These are phyloP conservation scores for Starmerella vitae DNA, from an alignment of 805 yeast genomes.

Conservation along the genomic window DNA sequence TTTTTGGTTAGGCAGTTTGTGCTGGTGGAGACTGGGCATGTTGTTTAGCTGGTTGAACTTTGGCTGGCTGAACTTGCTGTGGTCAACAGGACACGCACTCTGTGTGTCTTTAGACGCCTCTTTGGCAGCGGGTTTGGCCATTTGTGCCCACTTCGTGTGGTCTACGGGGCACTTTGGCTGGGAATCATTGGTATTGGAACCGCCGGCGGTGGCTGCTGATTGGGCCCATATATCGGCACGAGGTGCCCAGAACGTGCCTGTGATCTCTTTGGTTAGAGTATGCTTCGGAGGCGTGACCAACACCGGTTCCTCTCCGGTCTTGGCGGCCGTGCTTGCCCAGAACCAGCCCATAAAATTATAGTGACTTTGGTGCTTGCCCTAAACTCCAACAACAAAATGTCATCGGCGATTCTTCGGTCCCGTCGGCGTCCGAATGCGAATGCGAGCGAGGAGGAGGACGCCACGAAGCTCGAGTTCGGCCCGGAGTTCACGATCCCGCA, in stretches of 20 bases:
- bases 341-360: constrained; percentile 91
- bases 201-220: background rate
- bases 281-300: background rate
- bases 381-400: constrained; percentile 6
- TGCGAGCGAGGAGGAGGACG: constrained; percentile 68
- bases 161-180: constrained; percentile 29
- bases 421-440: constrained; percentile 14
- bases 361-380: no score
- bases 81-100: constrained; percentile 25
- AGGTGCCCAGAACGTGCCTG: constrained; percentile 17
- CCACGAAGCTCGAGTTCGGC: constrained; percentile 73
- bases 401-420: constrained; percentile 13
- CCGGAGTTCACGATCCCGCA: constrained; percentile 82
- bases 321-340: constrained; percentile 45
- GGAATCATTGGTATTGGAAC: background rate
- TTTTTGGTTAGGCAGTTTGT: constrained; percentile 68
- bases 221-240: constrained; percentile 12
- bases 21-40: constrained; percentile 66
- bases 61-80: constrained; percentile 48
- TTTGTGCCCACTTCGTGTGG: background rate
- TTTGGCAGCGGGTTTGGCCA: background rate
- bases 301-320: background rate
- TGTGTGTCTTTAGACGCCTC: background rate
- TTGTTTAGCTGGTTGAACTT: constrained; percentile 83
- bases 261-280: background rate